A percentile compares a stretch with the other conserved stretches of the same genome.
Conservation (phyloP, 805 yeast genomes). For the Yarrowia osloensis region DNA sequence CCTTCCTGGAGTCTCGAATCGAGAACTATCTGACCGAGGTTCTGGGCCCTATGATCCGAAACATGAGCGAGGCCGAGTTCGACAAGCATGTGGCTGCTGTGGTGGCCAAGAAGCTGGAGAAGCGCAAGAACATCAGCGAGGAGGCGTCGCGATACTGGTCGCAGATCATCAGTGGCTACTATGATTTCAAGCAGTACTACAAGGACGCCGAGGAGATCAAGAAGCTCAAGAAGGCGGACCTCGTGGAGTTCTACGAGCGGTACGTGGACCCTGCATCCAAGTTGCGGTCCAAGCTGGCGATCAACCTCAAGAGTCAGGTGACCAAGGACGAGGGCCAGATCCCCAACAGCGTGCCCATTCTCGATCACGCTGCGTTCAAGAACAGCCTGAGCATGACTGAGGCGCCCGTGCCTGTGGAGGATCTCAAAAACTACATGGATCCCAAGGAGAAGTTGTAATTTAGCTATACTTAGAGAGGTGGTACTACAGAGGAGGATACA, state of each 20-base stretch:
- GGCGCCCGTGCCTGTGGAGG: slow-evolving; percentile 57
- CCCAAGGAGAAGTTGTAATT: slow-evolving; percentile 37
- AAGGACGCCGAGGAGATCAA: slow-evolving; percentile 60
- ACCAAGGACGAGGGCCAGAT: slow-evolving; percentile 31
- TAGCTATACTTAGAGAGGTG: background rate
- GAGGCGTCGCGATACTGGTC: slow-evolving; percentile 69
- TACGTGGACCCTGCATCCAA: slow-evolving; percentile 47
- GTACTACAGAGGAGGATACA: background rate
- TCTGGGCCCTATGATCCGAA: slow-evolving; percentile 51
- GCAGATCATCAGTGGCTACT: slow-evolving; percentile 71
- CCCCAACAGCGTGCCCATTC: slow-evolving; percentile 45
- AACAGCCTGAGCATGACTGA: slow-evolving; percentile 55
- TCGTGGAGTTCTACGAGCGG: slow-evolving; percentile 55
- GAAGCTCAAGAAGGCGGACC: slow-evolving; percentile 56
- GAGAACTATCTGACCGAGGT: slow-evolving; percentile 55
- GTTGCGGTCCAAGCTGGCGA: slow-evolving; percentile 50
- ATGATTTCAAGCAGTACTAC: slow-evolving; percentile 65
- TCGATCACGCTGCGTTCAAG: slow-evolving; percentile 58
- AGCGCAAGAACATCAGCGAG: slow-evolving; percentile 74
- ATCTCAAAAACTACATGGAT: slow-evolving; percentile 37
- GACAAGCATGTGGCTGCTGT: slow-evolving; percentile 69
- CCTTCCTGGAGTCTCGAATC: slow-evolving; percentile 75
- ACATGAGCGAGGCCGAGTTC: slow-evolving; percentile 65
- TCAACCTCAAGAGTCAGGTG: slow-evolving; percentile 63
- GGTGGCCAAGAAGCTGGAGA: slow-evolving; percentile 63